These are phyloP conservation scores for Chlorella variabilis DNA, from an alignment of 163 green algal genomes.

Conservation along the genomic window DNA sequence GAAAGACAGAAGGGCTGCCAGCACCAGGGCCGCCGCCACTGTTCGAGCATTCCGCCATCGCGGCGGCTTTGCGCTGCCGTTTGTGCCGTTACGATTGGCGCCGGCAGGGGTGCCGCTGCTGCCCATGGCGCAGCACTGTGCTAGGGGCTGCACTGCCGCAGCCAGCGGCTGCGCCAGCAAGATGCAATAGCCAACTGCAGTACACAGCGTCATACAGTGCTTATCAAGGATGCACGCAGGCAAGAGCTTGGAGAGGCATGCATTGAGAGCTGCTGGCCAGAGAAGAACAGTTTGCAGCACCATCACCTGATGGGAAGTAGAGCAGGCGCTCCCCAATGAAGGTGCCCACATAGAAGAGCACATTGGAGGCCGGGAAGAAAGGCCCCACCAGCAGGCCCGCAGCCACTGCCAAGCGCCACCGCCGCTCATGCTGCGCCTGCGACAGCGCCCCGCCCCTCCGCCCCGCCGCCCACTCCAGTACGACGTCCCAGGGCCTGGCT, in stretches of 20 bases:
- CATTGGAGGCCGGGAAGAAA: slow-evolving; percentile 83
- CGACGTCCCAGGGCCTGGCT: slow-evolving; percentile 50
- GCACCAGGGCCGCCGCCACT: background rate
- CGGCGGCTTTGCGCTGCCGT: background rate
- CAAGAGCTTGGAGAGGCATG: background rate
- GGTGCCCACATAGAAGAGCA: slow-evolving; percentile 88
- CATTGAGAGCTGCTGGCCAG: too few species aligned
- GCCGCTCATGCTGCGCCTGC: slow-evolving; percentile 12
- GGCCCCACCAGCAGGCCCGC: slow-evolving; percentile 68
- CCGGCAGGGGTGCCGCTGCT: background rate
- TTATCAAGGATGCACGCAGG: background rate
- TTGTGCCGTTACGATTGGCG: background rate
- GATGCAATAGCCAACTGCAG: slow-evolving; percentile 69
- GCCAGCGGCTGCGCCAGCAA: slow-evolving; percentile 55
- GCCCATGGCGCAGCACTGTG: background rate
- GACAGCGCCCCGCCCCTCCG: background rate
- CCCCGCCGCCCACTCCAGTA: background rate
- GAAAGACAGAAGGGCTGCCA: slow-evolving; percentile 35
- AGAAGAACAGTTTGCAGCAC: background rate
- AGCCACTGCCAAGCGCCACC: slow-evolving; percentile 67
- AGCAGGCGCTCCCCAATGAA: slow-evolving; percentile 88
- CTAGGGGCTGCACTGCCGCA: slow-evolving; percentile 13
- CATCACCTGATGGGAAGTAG: slow-evolving; percentile 73
- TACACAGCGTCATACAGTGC: background rate
- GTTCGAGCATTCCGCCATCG: background rate